Evolutionary conservation across 345 rosid genomes (phyloP).

Genomic region (Abelmoschus esculentus): DNA sequence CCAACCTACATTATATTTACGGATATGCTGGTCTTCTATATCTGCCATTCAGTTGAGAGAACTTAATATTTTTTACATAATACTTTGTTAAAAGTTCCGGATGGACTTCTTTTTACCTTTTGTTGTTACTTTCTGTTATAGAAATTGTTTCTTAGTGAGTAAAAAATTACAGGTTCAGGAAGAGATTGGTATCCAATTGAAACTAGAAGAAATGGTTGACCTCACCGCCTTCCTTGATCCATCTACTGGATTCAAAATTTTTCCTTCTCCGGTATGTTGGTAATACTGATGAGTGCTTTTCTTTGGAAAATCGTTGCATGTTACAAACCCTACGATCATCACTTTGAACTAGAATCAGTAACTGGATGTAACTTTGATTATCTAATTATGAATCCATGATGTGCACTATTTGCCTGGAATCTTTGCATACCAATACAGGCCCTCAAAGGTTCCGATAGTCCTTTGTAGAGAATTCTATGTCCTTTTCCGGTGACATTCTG

Average conservation of each 20-base stretch:
- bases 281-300: not conserved
- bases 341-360: not conserved
- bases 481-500: not conserved
- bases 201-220: conserved; percentile 66
- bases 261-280: conserved; percentile 70
- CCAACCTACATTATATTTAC: too few relatives aligned
- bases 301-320: not conserved
- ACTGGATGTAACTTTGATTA: not conserved
- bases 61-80: not conserved
- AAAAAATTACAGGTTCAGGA: conserved; percentile 60
- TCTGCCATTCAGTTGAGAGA: not conserved
- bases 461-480: not conserved
- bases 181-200: conserved; percentile 72
- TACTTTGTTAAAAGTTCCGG: not conserved
- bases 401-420: not conserved
- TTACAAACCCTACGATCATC: not conserved
- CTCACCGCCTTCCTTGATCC: conserved; percentile 77
- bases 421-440: not conserved
- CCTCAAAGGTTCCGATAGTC: not conserved
- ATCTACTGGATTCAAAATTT: conserved; percentile 54
- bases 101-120: not conserved
- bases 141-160: not conserved
- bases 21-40: not conserved
- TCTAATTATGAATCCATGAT: not conserved
- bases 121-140: not conserved